Evolutionary conservation across 345 rosid genomes (phyloP).

Genomic region (Lepidium didymum): DNA sequence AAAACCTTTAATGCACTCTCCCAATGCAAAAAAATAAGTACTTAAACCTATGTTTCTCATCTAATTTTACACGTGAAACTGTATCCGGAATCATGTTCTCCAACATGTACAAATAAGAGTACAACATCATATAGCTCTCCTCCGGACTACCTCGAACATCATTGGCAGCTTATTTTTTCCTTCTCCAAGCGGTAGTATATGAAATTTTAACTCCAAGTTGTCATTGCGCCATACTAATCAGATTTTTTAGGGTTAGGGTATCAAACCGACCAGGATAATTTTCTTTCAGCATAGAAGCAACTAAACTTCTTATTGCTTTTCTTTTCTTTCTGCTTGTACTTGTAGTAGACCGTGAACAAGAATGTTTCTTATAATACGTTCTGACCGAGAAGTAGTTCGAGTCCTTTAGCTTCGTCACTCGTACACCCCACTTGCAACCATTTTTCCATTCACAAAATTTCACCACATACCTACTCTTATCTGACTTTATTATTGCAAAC

Average conservation of each 20-base stretch:
- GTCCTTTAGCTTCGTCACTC: background rate
- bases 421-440: background rate
- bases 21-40: too few species aligned
- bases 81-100: background rate
- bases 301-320: background rate
- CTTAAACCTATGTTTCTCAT: background rate
- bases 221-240: background rate
- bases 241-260: background rate
- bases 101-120: background rate
- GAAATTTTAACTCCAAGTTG: background rate
- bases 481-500: background rate
- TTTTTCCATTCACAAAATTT: background rate
- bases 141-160: background rate
- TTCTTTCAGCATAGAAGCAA: background rate
- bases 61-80: background rate
- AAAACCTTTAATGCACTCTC: background rate
- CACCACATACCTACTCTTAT: background rate
- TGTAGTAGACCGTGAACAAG: background rate
- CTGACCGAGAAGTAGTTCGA: background rate
- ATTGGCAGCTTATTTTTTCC: background rate
- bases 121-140: background rate
- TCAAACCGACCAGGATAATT: background rate
- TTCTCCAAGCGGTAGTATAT: background rate
- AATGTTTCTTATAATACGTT: background rate
- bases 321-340: background rate